These are phyloP conservation scores for Cavenderia fasciculata DNA, from an alignment of 78 protist species.

Conservation along the genomic window DNA sequence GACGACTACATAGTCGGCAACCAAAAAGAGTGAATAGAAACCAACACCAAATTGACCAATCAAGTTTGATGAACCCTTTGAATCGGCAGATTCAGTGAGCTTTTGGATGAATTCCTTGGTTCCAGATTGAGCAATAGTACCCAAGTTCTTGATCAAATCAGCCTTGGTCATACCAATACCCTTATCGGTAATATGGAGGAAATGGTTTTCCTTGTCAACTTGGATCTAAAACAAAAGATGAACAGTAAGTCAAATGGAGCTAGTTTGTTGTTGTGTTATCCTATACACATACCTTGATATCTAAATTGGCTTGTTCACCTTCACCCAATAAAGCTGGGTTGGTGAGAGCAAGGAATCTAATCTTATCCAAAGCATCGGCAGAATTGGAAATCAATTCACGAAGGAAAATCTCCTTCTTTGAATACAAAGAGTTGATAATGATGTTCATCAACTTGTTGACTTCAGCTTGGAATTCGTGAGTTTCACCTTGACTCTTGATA, in stretches of 20 bases:
- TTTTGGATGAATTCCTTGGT: constrained; percentile 89
- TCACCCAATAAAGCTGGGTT: constrained; percentile 85
- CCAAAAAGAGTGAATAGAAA: constrained; percentile 99
- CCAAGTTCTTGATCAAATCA: constrained; percentile 96
- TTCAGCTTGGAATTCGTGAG: constrained; percentile 95
- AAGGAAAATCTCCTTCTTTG: constrained; percentile 98
- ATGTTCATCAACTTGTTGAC: constrained; percentile 94
- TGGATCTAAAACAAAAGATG: constrained; percentile 43
- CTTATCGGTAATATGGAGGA: constrained; percentile 94
- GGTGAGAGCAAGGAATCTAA: constrained; percentile 95
- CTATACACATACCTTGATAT: constrained; percentile 75
- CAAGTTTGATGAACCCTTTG: constrained; percentile 68
- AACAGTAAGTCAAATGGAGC: neutral
- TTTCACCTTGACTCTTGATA: constrained; percentile 25
- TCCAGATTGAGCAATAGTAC: constrained; percentile 96
- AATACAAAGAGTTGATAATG: constrained; percentile 99
- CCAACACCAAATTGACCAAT: constrained; percentile 99
- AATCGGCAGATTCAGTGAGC: constrained; percentile 18
- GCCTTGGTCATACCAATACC: constrained; percentile 99
- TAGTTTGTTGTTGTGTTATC: neutral
- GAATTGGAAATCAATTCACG: constrained; percentile 99
- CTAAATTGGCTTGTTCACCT: constrained; percentile 92
- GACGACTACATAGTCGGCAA: constrained; percentile 97
- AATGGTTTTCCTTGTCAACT: constrained; percentile 91
- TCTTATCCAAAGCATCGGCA: constrained; percentile 92